phyloP scores from a whole-genome alignment of 208 protist genomes.

The Jaenimonas drosophilae region DNA sequence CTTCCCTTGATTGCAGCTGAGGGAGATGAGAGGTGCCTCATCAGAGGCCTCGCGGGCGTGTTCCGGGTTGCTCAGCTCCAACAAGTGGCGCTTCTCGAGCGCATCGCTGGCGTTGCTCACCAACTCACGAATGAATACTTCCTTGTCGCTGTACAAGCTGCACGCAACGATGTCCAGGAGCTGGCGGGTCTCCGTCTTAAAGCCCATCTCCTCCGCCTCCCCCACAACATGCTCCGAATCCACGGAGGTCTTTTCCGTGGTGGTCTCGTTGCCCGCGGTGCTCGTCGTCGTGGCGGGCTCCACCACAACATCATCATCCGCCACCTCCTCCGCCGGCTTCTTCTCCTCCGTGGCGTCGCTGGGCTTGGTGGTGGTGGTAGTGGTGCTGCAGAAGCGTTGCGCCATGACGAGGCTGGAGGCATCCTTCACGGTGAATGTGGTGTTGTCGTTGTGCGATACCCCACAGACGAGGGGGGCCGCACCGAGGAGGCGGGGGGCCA shows the following conservation, averaged over 20 bases:
- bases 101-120: conserved; percentile 97
- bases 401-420: too few relatives aligned
- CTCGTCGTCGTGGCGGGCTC: conserved; percentile 25
- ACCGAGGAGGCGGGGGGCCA: too few relatives aligned
- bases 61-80: conserved; percentile 81
- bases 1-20: conserved; percentile 89
- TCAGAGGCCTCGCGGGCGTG: conserved; percentile 68
- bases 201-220: conserved; percentile 82
- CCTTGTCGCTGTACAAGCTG: conserved; percentile 97
- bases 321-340: conserved; percentile 15
- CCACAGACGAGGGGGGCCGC: too few relatives aligned
- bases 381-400: too few relatives aligned
- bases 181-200: conserved; percentile 98
- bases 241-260: conserved; percentile 9
- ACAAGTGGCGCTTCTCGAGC: conserved; percentile 92
- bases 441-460: too few relatives aligned
- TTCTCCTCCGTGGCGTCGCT: conserved; percentile 5
- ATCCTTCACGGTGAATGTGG: too few relatives aligned
- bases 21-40: conserved; percentile 66
- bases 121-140: conserved; percentile 97
- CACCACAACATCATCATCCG: conserved; percentile 83
- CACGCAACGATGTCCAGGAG: conserved; percentile 97
- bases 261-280: conserved; percentile 1
- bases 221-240: conserved; percentile 57
- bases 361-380: conserved; percentile 8